Percentiles rank a stretch among this genome's conserved stretches.
Evolutionary conservation across 805 yeast genomes (phyloP).

Genomic region (Grigorovia humatica): DNA sequence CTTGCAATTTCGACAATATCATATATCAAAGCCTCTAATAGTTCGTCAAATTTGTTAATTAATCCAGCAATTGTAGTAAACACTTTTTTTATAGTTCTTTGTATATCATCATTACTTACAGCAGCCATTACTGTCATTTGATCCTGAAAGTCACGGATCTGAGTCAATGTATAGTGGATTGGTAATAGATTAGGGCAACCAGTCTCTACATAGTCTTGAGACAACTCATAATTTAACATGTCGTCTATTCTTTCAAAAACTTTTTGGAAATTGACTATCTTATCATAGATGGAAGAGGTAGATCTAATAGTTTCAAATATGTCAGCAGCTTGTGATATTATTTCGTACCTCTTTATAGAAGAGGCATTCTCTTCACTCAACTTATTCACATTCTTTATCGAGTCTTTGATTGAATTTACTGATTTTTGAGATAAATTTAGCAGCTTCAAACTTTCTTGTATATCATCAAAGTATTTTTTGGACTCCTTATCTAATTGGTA

Average conservation of each 20-base stretch:
- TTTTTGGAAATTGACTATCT: slow-evolving; percentile 46
- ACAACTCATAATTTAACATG: slow-evolving; percentile 39
- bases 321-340: slow-evolving; percentile 55
- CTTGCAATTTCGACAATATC: slow-evolving; percentile 65
- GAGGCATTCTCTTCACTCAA: slow-evolving; percentile 47
- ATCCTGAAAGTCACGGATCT: slow-evolving; percentile 70
- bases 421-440: slow-evolving; percentile 35
- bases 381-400: slow-evolving; percentile 35
- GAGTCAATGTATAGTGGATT: slow-evolving; percentile 61
- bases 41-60: slow-evolving; percentile 48
- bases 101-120: slow-evolving; percentile 50
- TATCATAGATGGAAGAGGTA: slow-evolving; percentile 53
- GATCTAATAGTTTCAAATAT: slow-evolving; percentile 64
- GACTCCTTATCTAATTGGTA: slow-evolving; percentile 63
- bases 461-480: slow-evolving; percentile 49
- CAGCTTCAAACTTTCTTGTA: slow-evolving; percentile 35
- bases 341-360: slow-evolving; percentile 55
- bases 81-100: slow-evolving; percentile 47
- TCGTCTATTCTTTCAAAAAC: slow-evolving; percentile 41
- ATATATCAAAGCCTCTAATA: slow-evolving; percentile 56
- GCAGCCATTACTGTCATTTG: slow-evolving; percentile 50
- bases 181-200: slow-evolving; percentile 45
- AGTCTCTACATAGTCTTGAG: slow-evolving; percentile 25
- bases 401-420: slow-evolving; percentile 40
- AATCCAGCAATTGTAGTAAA: slow-evolving; percentile 27